phyloP scores from a whole-genome alignment of 306 rosid genomes.

The Casuarina glauca region DNA sequence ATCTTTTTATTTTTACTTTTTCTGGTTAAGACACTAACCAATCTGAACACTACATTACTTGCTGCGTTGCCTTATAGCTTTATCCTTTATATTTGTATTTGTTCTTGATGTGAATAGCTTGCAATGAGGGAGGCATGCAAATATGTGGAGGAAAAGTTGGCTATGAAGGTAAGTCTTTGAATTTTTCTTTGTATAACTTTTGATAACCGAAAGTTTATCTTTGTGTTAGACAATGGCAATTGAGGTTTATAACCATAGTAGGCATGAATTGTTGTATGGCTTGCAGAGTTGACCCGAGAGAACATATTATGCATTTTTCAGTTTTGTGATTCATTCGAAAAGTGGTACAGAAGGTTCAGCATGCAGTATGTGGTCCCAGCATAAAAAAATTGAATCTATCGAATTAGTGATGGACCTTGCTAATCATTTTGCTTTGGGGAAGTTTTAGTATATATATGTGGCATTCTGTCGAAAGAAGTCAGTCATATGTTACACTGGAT shows the following conservation, averaged over 20 bases:
- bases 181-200: conserved; percentile 13
- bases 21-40: background rate
- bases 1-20: background rate
- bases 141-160: conserved; percentile 76
- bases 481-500: background rate
- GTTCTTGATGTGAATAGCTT: conserved; percentile 53
- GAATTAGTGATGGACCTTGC: background rate
- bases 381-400: background rate
- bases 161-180: conserved; percentile 61
- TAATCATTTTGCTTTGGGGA: background rate
- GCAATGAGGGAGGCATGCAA: conserved; percentile 99
- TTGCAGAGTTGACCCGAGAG: background rate
- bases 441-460: background rate
- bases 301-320: background rate
- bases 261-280: background rate
- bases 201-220: background rate
- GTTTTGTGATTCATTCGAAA: background rate
- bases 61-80: conserved; percentile 11
- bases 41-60: background rate
- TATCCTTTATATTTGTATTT: background rate
- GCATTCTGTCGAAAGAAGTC: background rate
- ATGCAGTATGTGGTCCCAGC: background rate
- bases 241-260: background rate
- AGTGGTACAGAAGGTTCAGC: background rate
- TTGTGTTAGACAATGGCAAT: background rate